phyloP scores from a whole-genome alignment of 495 filamentous ascomycete species.

The Penicillium herquei region DNA sequence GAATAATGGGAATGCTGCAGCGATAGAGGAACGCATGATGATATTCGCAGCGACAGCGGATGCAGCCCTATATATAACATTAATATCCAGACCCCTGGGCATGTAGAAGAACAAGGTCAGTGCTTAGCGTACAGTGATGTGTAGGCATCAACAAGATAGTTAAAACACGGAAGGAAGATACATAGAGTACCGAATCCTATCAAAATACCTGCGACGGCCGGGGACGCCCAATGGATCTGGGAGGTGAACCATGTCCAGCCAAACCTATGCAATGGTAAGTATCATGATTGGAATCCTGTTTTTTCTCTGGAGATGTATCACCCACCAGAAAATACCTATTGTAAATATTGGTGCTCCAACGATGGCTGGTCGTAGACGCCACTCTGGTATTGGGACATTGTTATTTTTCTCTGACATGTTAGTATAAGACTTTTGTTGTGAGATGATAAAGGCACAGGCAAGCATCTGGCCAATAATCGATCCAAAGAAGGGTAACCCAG shows the following conservation, averaged over 20 bases:
- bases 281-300: not conserved
- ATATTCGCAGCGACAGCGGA: constrained; percentile 89
- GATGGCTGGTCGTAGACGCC: constrained; percentile 45
- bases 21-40: constrained; percentile 75
- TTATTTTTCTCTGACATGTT: constrained; percentile 31
- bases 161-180: constrained; percentile 41
- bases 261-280: constrained; percentile 42
- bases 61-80: constrained; percentile 54
- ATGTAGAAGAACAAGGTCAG: not conserved
- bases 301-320: not conserved
- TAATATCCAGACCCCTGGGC: too few species aligned
- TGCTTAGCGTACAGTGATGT: constrained; percentile 62
- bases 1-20: constrained; percentile 81
- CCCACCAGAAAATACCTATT: constrained; percentile 55
- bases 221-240: constrained; percentile 36
- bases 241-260: constrained; percentile 39
- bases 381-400: constrained; percentile 36
- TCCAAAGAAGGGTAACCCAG: constrained; percentile 38
- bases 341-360: constrained; percentile 51
- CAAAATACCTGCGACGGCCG: constrained; percentile 30
- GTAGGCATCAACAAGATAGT: constrained; percentile 45
- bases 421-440: constrained; percentile 26
- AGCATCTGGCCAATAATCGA: constrained; percentile 36
- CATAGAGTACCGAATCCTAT: constrained; percentile 36
- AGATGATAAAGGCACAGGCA: constrained; percentile 29